Base-by-base conservation (phyloP, 1,139 yeast species). In the Hemisphaericaspora subhashii region DNA sequence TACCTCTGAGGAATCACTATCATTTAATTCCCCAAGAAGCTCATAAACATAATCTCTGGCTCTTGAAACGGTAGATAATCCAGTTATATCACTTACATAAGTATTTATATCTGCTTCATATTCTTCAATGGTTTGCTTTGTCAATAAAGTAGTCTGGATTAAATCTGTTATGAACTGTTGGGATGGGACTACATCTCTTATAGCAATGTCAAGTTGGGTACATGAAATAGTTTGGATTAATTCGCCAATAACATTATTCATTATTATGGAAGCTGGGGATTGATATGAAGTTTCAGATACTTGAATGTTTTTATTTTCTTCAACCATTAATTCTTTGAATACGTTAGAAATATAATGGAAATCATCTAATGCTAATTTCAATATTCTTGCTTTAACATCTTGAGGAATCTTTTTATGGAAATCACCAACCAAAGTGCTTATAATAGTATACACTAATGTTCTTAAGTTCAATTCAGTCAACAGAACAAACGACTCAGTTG, bases 41-140 rank as follows among this genome's bases (percentile, higher is more conserved):
- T 81, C 86, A 37, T 63, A 58, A 2, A 78, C 57, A 0, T 81
- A 66, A 39, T 81, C 85, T 43, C 92, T 68, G 1, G 77, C 72
- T 4, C 71, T 58, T 10, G 63, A 60, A 6, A 64, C 71, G 20
- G 74, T 65, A 1, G 77, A 65, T 30, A 86, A 66, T 1, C 89
- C 95, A 1, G 86, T 72, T 41, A 85, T 87, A 31, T 81, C 84
- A 5, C 87, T 77, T 5, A 87, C 85, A 57, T 78, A 88, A 5
- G 60, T 64, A 52, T 87, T 86, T 54, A 81, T 75, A 53, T 88
- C 92, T 1, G 64, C 67, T 9, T 57, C 60, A 42, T 67, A 72
- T 13, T 57, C 63, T 21, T 66, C 70, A 11, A 58, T 42, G 3
- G 52, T 48, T n/a, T 52, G 60, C 5, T 48, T 43, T 1, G 72